A percentile compares a stretch with the other conserved stretches of the same genome.
Evolutionary conservation across 129 eudicot species (phyloP).

Genomic region (Dittrichia graveolens): DNA sequence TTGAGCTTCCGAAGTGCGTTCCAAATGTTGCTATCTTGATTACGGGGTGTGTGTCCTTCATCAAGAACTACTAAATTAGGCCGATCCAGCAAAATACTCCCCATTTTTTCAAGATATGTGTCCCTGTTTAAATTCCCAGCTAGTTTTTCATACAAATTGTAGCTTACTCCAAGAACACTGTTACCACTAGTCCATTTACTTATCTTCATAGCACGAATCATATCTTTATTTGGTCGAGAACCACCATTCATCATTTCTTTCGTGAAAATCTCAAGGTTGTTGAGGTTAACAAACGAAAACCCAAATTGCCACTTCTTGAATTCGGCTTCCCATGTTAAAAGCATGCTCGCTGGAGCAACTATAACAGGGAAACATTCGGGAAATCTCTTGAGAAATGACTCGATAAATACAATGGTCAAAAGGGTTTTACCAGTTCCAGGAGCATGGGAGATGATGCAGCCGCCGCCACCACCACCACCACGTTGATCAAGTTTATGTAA

Average conservation of each 20-base stretch:
- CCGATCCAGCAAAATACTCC: constrained; percentile 41
- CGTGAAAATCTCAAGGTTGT: constrained; percentile 18
- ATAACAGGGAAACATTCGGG: constrained; percentile 51
- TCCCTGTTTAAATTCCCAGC: constrained; percentile 30
- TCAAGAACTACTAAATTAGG: constrained; percentile 73
- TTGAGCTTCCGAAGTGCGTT: constrained; percentile 46
- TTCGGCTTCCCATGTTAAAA: constrained; percentile 59
- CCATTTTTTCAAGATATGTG: constrained; percentile 22
- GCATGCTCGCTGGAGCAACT: constrained; percentile 53
- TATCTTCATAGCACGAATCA: constrained; percentile 47
- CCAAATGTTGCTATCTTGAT: constrained; percentile 51
- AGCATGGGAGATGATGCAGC: constrained; percentile 89
- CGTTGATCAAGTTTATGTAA: constrained; percentile 22
- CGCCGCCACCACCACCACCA: constrained; percentile 33
- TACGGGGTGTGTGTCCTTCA: constrained; percentile 92
- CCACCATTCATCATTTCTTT: constrained; percentile 8
- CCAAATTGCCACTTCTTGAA: constrained; percentile 49
- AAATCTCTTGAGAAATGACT: constrained; percentile 48
- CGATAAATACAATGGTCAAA: constrained; percentile 47
- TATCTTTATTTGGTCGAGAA: neutral
- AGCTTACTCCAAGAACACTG: constrained; percentile 71
- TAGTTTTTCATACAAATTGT: constrained; percentile 46
- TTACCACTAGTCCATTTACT: constrained; percentile 46
- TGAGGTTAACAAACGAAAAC: constrained; percentile 35
- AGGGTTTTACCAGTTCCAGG: constrained; percentile 88